Base-by-base conservation (phyloP, 164 flowering plant species). In the Vitis labrusca region DNA sequence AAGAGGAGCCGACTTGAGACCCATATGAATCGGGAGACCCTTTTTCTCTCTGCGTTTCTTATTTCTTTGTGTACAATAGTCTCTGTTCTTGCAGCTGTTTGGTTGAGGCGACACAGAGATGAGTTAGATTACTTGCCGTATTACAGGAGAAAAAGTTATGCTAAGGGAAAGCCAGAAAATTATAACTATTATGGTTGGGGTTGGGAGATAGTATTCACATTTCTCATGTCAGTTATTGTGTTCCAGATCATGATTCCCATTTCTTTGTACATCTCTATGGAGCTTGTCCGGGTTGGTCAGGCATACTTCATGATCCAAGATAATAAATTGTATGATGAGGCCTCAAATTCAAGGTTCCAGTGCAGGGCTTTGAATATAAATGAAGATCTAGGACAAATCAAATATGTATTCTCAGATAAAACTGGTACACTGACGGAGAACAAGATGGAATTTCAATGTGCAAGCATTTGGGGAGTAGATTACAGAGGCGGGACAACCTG, bases 161-260 rank as follows among this genome's bases (percentile, higher is more conserved):
- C 88, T 1, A 75, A 78, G 52, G 77, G 10, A 0, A 61, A 73
- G 14, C 81, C 55, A 4, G 76, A 79, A 3, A 56, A 85, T 61
- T 90, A 86, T 74, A 77, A 93, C 2, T 96, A 90, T 68, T 84
- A 80, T 70, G 97, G 97, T 1, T 78, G 91, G 82, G 97, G 88
- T 27, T n/a, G 70, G 85, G 95, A 96, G 78, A 87, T 90, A 69
- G 48, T 93, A 69, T 91, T 93, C 69, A 79, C 91, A 12, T 96
- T 96, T 71, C 92, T 96, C 73, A 93, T 87, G 97, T 82, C 92
- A 2, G 93, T 96, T 16, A 96, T 96, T 32, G 99, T 96, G 50
- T 96, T 89, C 87, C 99, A 96, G 79, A 78, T 96, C 62, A 90
- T 96, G 97, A 96, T 96, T 69, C 99, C 99, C 48, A 96, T 96